phyloP scores from a whole-genome alignment of 2,329 filamentous ascomycete species.

The Phaeosphaeria sp. region DNA sequence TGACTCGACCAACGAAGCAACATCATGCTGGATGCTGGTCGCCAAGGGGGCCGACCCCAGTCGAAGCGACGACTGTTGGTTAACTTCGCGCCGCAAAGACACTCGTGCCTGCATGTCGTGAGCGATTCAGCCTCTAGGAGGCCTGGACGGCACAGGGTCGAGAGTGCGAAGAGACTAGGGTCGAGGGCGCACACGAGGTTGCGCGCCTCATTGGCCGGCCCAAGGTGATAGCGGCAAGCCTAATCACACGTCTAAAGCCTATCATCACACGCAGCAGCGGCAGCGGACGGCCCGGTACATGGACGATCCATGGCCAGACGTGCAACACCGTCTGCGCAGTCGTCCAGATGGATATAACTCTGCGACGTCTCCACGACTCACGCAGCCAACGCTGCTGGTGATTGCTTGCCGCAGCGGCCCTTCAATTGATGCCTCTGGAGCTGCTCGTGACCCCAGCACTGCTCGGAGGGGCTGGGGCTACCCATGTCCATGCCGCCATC shows the following conservation, averaged over 20 bases:
- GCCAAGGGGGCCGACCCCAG: conserved; percentile 36
- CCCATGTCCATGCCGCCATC: conserved; percentile 5
- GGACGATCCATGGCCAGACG: conserved; percentile 20
- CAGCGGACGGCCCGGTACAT: conserved; percentile 34
- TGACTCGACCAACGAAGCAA: conserved; percentile 37
- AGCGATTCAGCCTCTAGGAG: conserved; percentile 35
- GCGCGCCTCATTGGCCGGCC: conserved; percentile 22
- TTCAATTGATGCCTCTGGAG: not conserved
- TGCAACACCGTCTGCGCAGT: conserved; percentile 13
- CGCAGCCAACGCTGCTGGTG: conserved; percentile 8
- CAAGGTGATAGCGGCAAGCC: conserved; percentile 26
- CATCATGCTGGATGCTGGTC: conserved; percentile 35
- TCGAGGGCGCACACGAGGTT: conserved; percentile 17
- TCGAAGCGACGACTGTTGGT: conserved; percentile 40
- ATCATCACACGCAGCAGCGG: conserved; percentile 29
- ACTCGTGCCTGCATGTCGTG: conserved; percentile 45
- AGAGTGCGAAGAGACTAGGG: conserved; percentile 29
- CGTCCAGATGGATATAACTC: conserved; percentile 18
- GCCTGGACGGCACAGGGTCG: conserved; percentile 26
- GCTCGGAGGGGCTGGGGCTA: not conserved
- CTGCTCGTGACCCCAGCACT: not conserved
- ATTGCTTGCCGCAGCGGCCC: conserved; percentile 19
- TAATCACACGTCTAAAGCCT: conserved; percentile 30
- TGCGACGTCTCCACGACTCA: conserved; percentile 2
- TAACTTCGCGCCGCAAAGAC: conserved; percentile 40